Evolutionary conservation across 169 alveolate species (phyloP), one percentile per base, ranked within the genome.

Genomic region (Toxoplasma gondii): DNA sequence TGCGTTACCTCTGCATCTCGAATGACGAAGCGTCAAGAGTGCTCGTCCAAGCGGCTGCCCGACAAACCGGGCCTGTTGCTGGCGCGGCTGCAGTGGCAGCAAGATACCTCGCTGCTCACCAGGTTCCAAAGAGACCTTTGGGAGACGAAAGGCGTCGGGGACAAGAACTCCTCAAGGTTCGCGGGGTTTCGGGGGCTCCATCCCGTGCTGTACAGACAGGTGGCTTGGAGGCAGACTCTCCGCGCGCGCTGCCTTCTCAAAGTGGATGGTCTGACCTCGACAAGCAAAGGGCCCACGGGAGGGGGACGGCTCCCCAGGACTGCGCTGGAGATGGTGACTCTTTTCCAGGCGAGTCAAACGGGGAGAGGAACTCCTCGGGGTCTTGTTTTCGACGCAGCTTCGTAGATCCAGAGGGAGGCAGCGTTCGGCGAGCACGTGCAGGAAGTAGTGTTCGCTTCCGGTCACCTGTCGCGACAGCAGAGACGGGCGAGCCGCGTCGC

Each of bases 1-100:
- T 82, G 67, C 53, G 90, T 31, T 82, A 82, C 64, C 67, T 82
- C 41, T 82, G 90, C 64, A 82, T 82, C 90, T 41, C 69, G 36
- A 82, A 82, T 41, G 90, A 82, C 41, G 90, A 82, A 36, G 64
- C 90, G 17, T 82, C 90, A 16, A 29, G 67, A 22, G 64, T 82
- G 4, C 64, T 82, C 38, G 41, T 82, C 31, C 90, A 41, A 43
- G 67, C 90, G 24, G 90, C 90, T 12, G 53, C 90, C 41, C 53
- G 90, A 12, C 90, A 82, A 36, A 4, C 9, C 19, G 90, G 90
- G 41, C 69, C 86, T n/a, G 86, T 78, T 17, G 86, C 86, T 4
- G 86, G 45, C 39, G 49, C 45, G 45, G 86, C 86, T 19, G 45
- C 45, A 16, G 86, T 38, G 45, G 86, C 86, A 19, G 39, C 49